A percentile compares a stretch with the other conserved stretches of the same genome.
Evolutionary conservation across 1,284 basidiomycete genomes (phyloP).

Genomic region (Heterobasidion occidentale): DNA sequence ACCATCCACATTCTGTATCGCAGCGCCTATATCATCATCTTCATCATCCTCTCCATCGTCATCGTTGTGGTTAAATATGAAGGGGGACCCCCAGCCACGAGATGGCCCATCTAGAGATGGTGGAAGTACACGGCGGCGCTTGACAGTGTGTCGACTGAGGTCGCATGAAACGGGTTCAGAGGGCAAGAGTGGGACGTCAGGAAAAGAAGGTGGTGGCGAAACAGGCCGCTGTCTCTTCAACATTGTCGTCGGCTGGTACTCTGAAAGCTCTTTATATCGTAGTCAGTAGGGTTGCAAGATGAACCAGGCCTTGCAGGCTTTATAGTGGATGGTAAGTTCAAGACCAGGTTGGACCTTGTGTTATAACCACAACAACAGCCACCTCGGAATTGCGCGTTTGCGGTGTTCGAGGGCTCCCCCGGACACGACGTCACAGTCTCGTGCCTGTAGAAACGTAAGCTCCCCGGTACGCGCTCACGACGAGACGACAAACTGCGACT

Average conservation of each 20-base stretch:
- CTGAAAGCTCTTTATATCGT: background rate
- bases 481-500: background rate
- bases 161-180: constrained; percentile 4
- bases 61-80: constrained; percentile 6
- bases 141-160: constrained; percentile 10
- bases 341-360: too few species aligned
- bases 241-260: constrained; percentile 30
- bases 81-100: constrained; percentile 9
- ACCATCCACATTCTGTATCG: background rate
- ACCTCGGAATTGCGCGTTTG: background rate
- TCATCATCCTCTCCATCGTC: constrained; percentile 21
- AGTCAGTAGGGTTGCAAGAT: too few species aligned
- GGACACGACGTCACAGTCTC: background rate
- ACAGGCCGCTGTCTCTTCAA: constrained; percentile 57
- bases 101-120: constrained; percentile 14
- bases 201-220: constrained; percentile 27
- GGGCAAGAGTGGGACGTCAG: constrained; percentile 4
- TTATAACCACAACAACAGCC: too few species aligned
- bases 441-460: background rate
- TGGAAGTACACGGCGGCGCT: constrained; percentile 25
- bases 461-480: background rate
- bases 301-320: too few species aligned
- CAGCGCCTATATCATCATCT: constrained; percentile 12
- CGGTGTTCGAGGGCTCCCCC: too few species aligned
- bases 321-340: too few species aligned